A percentile compares a stretch with the other conserved stretches of the same genome.
Evolutionary conservation across 768 basidiomycete genomes (phyloP).

Genomic region (Suillus bovinus): DNA sequence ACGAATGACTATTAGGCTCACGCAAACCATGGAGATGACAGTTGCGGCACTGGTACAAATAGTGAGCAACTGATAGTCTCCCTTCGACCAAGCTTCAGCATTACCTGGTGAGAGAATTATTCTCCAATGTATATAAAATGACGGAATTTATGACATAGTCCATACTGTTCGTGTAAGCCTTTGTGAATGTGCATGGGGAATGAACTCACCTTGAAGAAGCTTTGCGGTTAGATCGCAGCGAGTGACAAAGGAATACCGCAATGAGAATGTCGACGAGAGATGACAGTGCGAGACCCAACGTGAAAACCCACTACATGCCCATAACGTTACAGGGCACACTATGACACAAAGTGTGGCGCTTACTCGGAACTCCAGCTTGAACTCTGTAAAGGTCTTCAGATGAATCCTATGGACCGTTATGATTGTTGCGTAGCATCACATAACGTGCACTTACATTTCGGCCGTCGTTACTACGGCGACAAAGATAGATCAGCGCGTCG

Average conservation of each 20-base stretch:
- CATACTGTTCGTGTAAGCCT: constrained; percentile 31
- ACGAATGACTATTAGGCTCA: constrained; percentile 22
- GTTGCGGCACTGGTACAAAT: constrained; percentile 39
- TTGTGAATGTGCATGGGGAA: not conserved
- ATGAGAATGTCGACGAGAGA: constrained; percentile 51
- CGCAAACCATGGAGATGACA: constrained; percentile 43
- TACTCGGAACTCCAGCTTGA: constrained; percentile 26
- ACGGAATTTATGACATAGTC: constrained; percentile 48
- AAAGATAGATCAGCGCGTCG: constrained; percentile 17
- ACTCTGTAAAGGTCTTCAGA: constrained; percentile 23
- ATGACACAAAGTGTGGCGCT: not conserved
- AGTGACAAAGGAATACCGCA: constrained; percentile 44
- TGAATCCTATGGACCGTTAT: constrained; percentile 23
- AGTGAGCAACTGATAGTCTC: not conserved
- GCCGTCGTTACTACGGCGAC: constrained; percentile 27
- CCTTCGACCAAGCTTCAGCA: not conserved
- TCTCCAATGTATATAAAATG: constrained; percentile 55
- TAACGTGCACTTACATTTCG: constrained; percentile 28
- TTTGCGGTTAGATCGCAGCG: constrained; percentile 42
- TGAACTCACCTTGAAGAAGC: constrained; percentile 37
- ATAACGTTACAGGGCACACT: constrained; percentile 12
- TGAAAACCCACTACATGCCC: constrained; percentile 47
- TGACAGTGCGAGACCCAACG: constrained; percentile 50
- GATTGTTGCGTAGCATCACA: constrained; percentile 1
- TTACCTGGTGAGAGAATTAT: constrained; percentile 50